Evolutionary conservation across 805 yeast genomes (phyloP).

Genomic region (baker's yeast (Saccharomyces cerevisiae)): DNA sequence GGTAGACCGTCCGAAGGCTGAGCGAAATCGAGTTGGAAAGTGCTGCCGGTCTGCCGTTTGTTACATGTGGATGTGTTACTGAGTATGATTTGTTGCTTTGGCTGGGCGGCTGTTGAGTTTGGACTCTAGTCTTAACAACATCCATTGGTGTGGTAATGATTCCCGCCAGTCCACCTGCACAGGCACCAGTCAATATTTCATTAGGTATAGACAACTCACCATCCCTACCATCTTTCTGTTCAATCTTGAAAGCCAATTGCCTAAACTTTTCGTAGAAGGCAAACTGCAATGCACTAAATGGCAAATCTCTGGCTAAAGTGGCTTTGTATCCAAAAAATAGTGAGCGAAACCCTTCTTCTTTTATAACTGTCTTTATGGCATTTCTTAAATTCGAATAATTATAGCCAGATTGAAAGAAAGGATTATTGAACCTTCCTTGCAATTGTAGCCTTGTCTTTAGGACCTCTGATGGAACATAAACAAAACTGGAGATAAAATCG

Average conservation of each 20-base stretch:
- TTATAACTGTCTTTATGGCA: conserved; percentile 58
- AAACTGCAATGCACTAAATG: conserved; percentile 91
- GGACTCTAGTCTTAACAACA: conserved; percentile 86
- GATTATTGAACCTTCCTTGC: conserved; percentile 82
- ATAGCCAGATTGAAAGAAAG: conserved; percentile 72
- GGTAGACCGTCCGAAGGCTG: conserved; percentile 49
- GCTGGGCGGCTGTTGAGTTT: conserved; percentile 57
- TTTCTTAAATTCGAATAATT: conserved; percentile 69
- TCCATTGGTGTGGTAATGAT: conserved; percentile 83
- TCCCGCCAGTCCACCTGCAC: conserved; percentile 93
- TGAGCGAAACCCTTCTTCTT: conserved; percentile 65
- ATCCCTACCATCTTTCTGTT: conserved; percentile 24
- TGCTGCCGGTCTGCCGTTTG: conserved; percentile 16
- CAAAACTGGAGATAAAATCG: conserved; percentile 78
- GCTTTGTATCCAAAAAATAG: conserved; percentile 90
- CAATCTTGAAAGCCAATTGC: conserved; percentile 43
- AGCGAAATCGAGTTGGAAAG: conserved; percentile 38
- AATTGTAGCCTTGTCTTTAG: conserved; percentile 86
- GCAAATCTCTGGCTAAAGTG: conserved; percentile 83
- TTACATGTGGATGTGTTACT: conserved; percentile 1
- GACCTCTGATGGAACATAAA: conserved; percentile 94
- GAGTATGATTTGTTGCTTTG: conserved; percentile 1
- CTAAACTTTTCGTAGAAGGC: conserved; percentile 88
- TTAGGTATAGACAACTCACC: conserved; percentile 45
- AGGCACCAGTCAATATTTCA: conserved; percentile 85